Conservation (phyloP, 2,329 filamentous ascomycete genomes). For the Claviceps cyperi region DNA sequence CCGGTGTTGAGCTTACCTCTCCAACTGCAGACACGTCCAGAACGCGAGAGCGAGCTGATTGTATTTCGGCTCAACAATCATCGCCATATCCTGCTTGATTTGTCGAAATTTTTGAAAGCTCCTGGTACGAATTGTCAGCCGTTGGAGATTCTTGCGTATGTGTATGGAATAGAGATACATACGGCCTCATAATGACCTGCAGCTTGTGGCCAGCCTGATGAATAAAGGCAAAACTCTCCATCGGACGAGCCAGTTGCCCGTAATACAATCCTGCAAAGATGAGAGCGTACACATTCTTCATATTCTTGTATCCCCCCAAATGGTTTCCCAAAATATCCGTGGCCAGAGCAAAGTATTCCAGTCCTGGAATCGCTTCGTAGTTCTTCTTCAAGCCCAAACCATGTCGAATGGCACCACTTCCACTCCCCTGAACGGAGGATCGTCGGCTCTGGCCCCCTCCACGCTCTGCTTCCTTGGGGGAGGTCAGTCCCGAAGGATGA, state of each 20-base stretch:
- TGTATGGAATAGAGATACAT: slow-evolving; percentile 21
- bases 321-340: slow-evolving; percentile 76
- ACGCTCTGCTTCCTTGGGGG: slow-evolving; percentile 34
- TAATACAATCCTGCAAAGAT: slow-evolving; percentile 80
- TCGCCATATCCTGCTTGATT: slow-evolving; percentile 21
- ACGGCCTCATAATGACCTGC: slow-evolving; percentile 64
- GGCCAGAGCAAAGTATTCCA: slow-evolving; percentile 80
- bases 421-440: slow-evolving; percentile 33
- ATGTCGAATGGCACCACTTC: slow-evolving; percentile 10
- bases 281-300: slow-evolving; percentile 73
- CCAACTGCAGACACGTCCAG: slow-evolving; percentile 87
- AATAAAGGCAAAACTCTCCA: slow-evolving; percentile 64
- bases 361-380: slow-evolving; percentile 72
- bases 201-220: slow-evolving; percentile 40
- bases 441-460: slow-evolving; percentile 31
- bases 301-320: slow-evolving; percentile 60
- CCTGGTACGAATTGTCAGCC: slow-evolving; percentile 16
- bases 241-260: slow-evolving; percentile 70
- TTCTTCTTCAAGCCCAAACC: slow-evolving; percentile 36
- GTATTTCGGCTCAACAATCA: slow-evolving; percentile 28
- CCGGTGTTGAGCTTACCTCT: slow-evolving; percentile 45
- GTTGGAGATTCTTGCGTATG: neutral
- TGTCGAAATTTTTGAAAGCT: slow-evolving; percentile 33
- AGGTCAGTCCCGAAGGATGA: slow-evolving; percentile 34
- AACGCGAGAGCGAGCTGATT: slow-evolving; percentile 65